These are phyloP conservation scores for Ceriops decandra DNA, from an alignment of 345 rosid genomes.

Conservation along the genomic window DNA sequence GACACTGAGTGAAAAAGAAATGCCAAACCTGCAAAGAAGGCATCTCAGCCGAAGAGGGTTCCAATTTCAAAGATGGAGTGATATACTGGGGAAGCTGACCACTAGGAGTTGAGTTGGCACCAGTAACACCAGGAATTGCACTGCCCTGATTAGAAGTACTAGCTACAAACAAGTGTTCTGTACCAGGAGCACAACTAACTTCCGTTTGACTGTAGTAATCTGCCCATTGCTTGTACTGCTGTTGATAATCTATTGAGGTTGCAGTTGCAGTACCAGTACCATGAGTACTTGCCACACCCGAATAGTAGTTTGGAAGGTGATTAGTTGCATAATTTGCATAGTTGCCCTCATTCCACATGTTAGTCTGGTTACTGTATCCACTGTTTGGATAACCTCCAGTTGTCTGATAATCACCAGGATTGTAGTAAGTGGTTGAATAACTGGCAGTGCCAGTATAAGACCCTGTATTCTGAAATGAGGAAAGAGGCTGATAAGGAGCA, in stretches of 20 bases:
- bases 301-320: conserved; percentile 60
- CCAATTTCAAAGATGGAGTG: conserved; percentile 63
- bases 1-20: neutral
- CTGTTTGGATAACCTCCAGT: conserved; percentile 81
- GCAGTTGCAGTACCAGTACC: conserved; percentile 48
- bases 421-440: conserved; percentile 95
- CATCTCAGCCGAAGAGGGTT: conserved; percentile 46
- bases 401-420: conserved; percentile 99
- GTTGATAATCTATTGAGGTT: conserved; percentile 65
- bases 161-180: conserved; percentile 67
- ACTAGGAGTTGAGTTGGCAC: conserved; percentile 53
- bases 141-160: conserved; percentile 51
- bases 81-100: conserved; percentile 55
- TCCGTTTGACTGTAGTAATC: conserved; percentile 82
- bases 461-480: conserved; percentile 99
- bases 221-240: conserved; percentile 80
- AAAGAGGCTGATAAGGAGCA: conserved; percentile 98
- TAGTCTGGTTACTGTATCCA: conserved; percentile 62
- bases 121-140: conserved; percentile 48
- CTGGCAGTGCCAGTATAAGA: conserved; percentile 97
- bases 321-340: conserved; percentile 59
- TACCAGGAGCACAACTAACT: conserved; percentile 98
- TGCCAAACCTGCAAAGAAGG: conserved; percentile 68
- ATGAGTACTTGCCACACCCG: conserved; percentile 52
- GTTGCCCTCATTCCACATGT: conserved; percentile 60